Percentiles rank a stretch among this genome's conserved stretches.
These are phyloP conservation scores for Papiliotrema laurentii DNA, from an alignment of 1,284 basidiomycete species.

Conservation along the genomic window DNA sequence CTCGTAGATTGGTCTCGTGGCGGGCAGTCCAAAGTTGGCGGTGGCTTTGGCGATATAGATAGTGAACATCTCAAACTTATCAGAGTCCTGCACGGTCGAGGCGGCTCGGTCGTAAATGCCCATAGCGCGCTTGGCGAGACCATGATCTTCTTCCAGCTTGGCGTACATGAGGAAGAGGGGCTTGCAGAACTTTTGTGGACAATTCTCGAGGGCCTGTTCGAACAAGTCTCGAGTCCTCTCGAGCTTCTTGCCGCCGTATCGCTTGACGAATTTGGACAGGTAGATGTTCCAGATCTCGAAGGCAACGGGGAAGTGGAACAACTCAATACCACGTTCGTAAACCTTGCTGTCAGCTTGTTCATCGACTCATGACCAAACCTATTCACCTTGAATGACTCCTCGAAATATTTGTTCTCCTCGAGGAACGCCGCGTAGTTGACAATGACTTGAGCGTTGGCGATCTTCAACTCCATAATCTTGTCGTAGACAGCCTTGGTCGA, in stretches of 20 bases:
- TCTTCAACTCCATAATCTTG: conserved; percentile 92
- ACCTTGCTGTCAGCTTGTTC: conserved; percentile 53
- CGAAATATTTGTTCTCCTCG: conserved; percentile 96
- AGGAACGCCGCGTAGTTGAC: conserved; percentile 96
- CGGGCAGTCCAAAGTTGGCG: conserved; percentile 89
- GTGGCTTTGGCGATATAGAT: conserved; percentile 98
- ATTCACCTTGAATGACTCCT: conserved; percentile 90
- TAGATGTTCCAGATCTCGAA: conserved; percentile 99
- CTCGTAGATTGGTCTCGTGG: conserved; percentile 95
- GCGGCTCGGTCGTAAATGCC: conserved; percentile 91
- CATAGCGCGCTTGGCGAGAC: conserved; percentile 94
- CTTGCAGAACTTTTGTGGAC: conserved; percentile 91
- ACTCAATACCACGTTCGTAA: conserved; percentile 93
- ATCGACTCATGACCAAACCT: neutral
- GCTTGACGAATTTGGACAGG: conserved; percentile 91
- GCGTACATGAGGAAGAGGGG: conserved; percentile 94
- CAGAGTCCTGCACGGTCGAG: conserved; percentile 74
- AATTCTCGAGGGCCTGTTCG: conserved; percentile 95
- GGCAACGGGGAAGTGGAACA: conserved; percentile 96
- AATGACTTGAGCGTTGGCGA: conserved; percentile 97
- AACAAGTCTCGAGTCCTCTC: conserved; percentile 95
- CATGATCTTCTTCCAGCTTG: conserved; percentile 88
- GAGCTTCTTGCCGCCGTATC: conserved; percentile 90
- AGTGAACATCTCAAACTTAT: conserved; percentile 97
- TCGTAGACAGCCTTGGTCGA: conserved; percentile 91